phyloP scores from a whole-genome alignment of 1,284 basidiomycete species.

The Cerrena zonata region DNA sequence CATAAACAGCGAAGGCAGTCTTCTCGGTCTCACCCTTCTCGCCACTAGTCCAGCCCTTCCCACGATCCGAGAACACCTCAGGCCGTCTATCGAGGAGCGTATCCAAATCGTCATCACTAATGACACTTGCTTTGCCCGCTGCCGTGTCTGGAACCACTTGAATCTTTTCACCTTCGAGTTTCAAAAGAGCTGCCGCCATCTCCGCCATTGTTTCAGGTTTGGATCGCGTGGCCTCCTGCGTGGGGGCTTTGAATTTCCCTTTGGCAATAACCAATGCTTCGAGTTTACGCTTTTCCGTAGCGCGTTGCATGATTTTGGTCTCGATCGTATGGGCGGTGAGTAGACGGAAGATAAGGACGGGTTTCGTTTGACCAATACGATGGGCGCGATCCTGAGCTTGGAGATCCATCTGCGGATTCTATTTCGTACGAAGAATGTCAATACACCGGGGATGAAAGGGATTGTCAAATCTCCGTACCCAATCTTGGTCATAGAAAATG shows the following conservation, averaged over 20 bases:
- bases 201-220: constrained; percentile 66
- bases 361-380: constrained; percentile 88
- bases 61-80: constrained; percentile 72
- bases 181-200: constrained; percentile 75
- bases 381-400: constrained; percentile 96
- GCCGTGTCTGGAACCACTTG: constrained; percentile 74
- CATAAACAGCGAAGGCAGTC: constrained; percentile 80
- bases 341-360: constrained; percentile 84
- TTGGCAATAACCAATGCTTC: constrained; percentile 93
- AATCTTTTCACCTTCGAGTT: constrained; percentile 84
- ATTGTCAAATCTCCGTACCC: constrained; percentile 50
- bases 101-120: constrained; percentile 77
- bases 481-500: constrained; percentile 93
- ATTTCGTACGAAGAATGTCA: constrained; percentile 7
- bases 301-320: constrained; percentile 84
- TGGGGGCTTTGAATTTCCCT: constrained; percentile 78
- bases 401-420: constrained; percentile 95
- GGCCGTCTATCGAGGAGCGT: constrained; percentile 77
- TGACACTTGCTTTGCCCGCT: constrained; percentile 64
- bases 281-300: constrained; percentile 82
- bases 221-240: constrained; percentile 17
- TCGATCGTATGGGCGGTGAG: constrained; percentile 87
- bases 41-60: constrained; percentile 71
- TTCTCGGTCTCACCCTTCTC: constrained; percentile 28
- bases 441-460: not conserved